These are phyloP conservation scores for Tylopilus felleus DNA, from an alignment of 768 basidiomycete genomes.

Conservation along the genomic window DNA sequence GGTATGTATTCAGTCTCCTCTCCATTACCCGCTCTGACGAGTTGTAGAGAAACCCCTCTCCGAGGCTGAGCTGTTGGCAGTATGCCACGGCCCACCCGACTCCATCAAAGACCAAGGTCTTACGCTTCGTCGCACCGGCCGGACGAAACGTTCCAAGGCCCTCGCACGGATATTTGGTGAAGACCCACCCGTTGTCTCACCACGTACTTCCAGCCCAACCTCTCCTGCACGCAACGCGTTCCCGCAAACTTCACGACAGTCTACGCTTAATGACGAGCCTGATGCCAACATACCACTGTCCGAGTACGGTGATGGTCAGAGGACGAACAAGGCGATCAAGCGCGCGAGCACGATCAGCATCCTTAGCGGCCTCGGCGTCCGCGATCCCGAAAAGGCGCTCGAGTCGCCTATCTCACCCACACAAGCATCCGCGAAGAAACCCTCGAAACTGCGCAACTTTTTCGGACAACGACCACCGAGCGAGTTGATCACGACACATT, in stretches of 20 bases:
- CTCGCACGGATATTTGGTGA: constrained; percentile 50
- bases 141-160: constrained; percentile 39
- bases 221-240: constrained; percentile 26
- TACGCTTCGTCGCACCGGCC: constrained; percentile 57
- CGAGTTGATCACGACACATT: constrained; percentile 92
- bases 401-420: constrained; percentile 56
- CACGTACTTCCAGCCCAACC: constrained; percentile 35
- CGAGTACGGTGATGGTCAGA: constrained; percentile 31
- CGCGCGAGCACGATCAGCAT: constrained; percentile 94
- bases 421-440: constrained; percentile 35
- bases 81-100: constrained; percentile 81
- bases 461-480: constrained; percentile 97
- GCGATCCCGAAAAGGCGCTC: constrained; percentile 66
- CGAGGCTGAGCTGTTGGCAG: constrained; percentile 73
- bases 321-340: constrained; percentile 42
- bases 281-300: constrained; percentile 33
- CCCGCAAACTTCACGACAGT: constrained; percentile 9
- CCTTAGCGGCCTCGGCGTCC: constrained; percentile 88
- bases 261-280: constrained; percentile 35
- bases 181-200: constrained; percentile 29
- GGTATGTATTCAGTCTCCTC: constrained; percentile 36
- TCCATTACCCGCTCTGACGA: background rate
- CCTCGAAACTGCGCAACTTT: constrained; percentile 86
- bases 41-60: constrained; percentile 65
- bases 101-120: constrained; percentile 78